Conservation (phyloP, 768 basidiomycete species). For the Amanita phalloides region DNA sequence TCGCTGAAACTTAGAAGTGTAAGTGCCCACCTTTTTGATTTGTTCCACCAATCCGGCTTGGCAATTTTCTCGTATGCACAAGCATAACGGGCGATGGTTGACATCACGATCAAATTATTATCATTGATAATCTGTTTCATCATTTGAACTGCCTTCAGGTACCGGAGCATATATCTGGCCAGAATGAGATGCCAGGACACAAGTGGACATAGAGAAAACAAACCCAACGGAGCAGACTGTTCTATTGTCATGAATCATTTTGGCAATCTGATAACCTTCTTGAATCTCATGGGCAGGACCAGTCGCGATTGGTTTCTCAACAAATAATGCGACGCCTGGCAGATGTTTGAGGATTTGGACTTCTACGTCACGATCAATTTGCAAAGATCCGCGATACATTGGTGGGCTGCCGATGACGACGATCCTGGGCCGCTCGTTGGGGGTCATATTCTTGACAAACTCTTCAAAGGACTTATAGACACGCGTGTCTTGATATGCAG, state of each 20-base stretch:
- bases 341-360: conserved; percentile 78
- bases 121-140: conserved; percentile 96
- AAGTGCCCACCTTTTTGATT: conserved; percentile 55
- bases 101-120: conserved; percentile 91
- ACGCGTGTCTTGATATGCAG: conserved; percentile 85
- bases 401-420: conserved; percentile 90
- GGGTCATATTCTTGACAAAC: conserved; percentile 60
- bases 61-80: conserved; percentile 74
- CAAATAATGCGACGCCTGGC: conserved; percentile 81
- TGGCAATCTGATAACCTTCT: conserved; percentile 62
- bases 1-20: not conserved
- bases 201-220: conserved; percentile 12
- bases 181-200: conserved; percentile 1
- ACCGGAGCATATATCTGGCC: conserved; percentile 82
- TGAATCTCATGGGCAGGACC: conserved; percentile 59
- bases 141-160: conserved; percentile 87
- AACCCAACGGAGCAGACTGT: conserved; percentile 87
- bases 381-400: conserved; percentile 76
- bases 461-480: conserved; percentile 81
- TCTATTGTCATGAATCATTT: conserved; percentile 54
- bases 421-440: conserved; percentile 62
- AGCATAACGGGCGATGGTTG: conserved; percentile 91
- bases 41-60: conserved; percentile 92
- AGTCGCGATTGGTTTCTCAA: conserved; percentile 90
- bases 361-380: conserved; percentile 77